Percentiles rank a stretch among this genome's conserved stretches.
Conservation (phyloP, 225 moss, liverwort and hornwort species). For the Polytrichum formosum region DNA sequence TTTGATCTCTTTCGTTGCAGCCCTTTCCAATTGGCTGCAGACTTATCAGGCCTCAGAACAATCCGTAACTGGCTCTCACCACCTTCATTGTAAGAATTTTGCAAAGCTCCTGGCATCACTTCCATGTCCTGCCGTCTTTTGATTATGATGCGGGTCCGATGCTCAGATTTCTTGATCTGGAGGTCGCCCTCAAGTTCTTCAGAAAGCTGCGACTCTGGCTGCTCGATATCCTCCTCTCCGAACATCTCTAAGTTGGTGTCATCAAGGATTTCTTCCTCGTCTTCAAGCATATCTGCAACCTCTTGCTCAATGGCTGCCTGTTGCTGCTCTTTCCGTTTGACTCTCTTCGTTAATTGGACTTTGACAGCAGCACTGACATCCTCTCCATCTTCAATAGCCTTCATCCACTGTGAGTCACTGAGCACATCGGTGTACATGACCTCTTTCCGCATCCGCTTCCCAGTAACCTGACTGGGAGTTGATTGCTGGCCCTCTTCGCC, state of each 20-base stretch:
- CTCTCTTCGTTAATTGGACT: slow-evolving; percentile 75
- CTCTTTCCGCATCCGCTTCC: slow-evolving; percentile 87
- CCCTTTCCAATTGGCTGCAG: slow-evolving; percentile 77
- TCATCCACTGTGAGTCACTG: slow-evolving; percentile 97
- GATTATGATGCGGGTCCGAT: slow-evolving; percentile 39
- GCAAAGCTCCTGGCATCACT: slow-evolving; percentile 1
- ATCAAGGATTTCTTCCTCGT: slow-evolving; percentile 26
- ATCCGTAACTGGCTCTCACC: slow-evolving; percentile 40
- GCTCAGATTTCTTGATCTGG: slow-evolving; percentile 24
- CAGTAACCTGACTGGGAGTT: slow-evolving; percentile 28
- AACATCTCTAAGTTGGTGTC: slow-evolving; percentile 10
- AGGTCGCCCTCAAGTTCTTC: slow-evolving; percentile 5
- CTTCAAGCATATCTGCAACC: slow-evolving; percentile 49
- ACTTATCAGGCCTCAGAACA: slow-evolving; percentile 35
- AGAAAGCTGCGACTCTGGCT: slow-evolving; percentile 13
- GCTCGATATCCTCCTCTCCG: slow-evolving; percentile 1
- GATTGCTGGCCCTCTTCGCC: slow-evolving; percentile 12
- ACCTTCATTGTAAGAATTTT: slow-evolving; percentile 13
- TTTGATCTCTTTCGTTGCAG: slow-evolving; percentile 88
- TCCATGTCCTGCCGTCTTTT: slow-evolving; percentile 17
- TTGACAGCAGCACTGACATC: slow-evolving; percentile 91
- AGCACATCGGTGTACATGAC: slow-evolving; percentile 91
- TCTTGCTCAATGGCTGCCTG: slow-evolving; percentile 41
- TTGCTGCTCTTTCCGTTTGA: slow-evolving; percentile 63
- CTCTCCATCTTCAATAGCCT: slow-evolving; percentile 97